These are phyloP conservation scores for Annulohypoxylon bovei DNA, from an alignment of 495 filamentous ascomycete genomes.

Conservation along the genomic window DNA sequence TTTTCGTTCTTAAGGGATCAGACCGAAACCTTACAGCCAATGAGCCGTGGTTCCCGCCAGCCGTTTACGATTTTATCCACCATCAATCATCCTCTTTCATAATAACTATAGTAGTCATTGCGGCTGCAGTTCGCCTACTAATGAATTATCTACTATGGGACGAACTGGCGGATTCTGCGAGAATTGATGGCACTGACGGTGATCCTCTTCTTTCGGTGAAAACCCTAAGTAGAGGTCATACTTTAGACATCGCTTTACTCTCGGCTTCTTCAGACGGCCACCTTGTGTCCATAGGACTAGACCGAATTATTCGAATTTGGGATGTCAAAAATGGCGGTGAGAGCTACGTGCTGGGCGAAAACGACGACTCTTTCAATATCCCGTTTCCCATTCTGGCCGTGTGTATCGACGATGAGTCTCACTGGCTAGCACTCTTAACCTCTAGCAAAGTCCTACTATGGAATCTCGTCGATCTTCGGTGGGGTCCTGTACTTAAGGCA, in stretches of 20 bases:
- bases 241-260: constrained; percentile 70
- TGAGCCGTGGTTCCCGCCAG: constrained; percentile 58
- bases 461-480: constrained; percentile 62
- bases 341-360: constrained; percentile 52
- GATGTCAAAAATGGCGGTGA: constrained; percentile 57
- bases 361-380: constrained; percentile 46
- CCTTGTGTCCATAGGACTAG: constrained; percentile 72
- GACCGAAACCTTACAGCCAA: constrained; percentile 60
- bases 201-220: constrained; percentile 65
- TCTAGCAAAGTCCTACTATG: constrained; percentile 64
- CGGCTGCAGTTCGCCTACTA: constrained; percentile 66
- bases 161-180: constrained; percentile 50
- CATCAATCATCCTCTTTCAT: constrained; percentile 67
- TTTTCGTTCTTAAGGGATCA: constrained; percentile 72
- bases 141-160: constrained; percentile 74
- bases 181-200: constrained; percentile 52
- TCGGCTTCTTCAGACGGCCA: constrained; percentile 65
- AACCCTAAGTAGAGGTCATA: constrained; percentile 67
- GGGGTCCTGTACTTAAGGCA: constrained; percentile 57
- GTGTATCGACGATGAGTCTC: constrained; percentile 66
- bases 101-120: constrained; percentile 62
- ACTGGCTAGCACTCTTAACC: constrained; percentile 72
- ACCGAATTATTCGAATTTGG: constrained; percentile 70
- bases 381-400: constrained; percentile 68
- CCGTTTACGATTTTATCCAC: constrained; percentile 64